Conservation (phyloP, 1,139 yeast species). For the Blastobotrys petasosporus region DNA sequence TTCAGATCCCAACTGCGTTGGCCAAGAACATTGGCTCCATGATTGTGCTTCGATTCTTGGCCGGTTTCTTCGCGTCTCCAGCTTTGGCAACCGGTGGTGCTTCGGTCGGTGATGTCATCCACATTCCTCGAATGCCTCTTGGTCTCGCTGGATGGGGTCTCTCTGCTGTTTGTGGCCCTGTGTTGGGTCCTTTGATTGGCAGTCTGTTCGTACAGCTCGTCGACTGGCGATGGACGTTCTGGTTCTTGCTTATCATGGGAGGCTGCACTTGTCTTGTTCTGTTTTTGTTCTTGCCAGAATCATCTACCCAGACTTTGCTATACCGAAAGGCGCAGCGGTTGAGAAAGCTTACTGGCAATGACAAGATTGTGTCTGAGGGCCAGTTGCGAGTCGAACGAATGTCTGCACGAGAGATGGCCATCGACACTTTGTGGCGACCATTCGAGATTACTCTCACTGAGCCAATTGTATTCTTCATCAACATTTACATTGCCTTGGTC, state of each 20-base stretch:
- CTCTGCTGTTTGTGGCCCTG: conserved; percentile 79
- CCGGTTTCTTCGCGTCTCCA: conserved; percentile 77
- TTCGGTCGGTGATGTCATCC: conserved; percentile 64
- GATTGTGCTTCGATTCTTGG: conserved; percentile 64
- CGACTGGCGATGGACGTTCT: conserved; percentile 74
- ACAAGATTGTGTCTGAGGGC: conserved; percentile 9
- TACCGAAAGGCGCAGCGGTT: conserved; percentile 44
- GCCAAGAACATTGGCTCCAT: conserved; percentile 41
- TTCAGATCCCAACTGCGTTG: conserved; percentile 44
- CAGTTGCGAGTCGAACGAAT: conserved; percentile 5
- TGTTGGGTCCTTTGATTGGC: conserved; percentile 75
- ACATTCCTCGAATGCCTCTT: conserved; percentile 58
- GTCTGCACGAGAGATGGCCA: conserved; percentile 9
- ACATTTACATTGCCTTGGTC: conserved; percentile 47
- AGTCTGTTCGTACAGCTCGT: conserved; percentile 65
- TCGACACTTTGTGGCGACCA: conserved; percentile 13
- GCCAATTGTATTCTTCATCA: conserved; percentile 18
- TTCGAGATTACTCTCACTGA: conserved; percentile 11
- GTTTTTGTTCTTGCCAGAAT: conserved; percentile 43
- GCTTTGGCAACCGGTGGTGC: conserved; percentile 85
- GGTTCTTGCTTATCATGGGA: conserved; percentile 69
- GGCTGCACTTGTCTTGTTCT: conserved; percentile 39
- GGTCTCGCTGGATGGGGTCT: conserved; percentile 71
- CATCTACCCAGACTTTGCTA: conserved; percentile 43
- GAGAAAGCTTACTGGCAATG: conserved; percentile 37